Conservation (phyloP, 306 rosid genomes). For the Ammopiptanthus mongolicus region DNA sequence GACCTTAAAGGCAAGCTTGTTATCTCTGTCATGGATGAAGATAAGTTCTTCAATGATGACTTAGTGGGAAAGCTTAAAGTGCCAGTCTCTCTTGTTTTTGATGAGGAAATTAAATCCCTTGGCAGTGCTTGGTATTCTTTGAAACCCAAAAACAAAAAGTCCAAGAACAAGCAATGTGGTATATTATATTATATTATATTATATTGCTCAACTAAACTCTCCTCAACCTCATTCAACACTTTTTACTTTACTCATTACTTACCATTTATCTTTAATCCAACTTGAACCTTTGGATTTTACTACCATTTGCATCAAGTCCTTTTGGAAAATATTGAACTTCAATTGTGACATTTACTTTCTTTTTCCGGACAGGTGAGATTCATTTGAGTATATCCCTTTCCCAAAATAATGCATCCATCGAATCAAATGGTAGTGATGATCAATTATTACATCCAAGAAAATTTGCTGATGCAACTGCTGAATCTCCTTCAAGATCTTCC, state of each 20-base stretch:
- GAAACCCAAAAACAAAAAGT: constrained; percentile 61
- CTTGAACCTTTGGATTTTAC: too few relatives aligned
- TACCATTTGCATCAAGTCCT: constrained; percentile 8
- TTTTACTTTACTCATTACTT: background rate
- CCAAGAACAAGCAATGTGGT: constrained; percentile 81
- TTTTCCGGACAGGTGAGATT: constrained; percentile 60
- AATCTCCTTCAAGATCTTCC: constrained; percentile 25
- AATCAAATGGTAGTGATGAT: constrained; percentile 24
- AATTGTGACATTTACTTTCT: constrained; percentile 4
- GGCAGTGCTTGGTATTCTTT: constrained; percentile 71
- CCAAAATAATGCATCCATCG: constrained; percentile 35
- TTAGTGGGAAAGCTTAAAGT: constrained; percentile 59
- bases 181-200: constrained; percentile 31
- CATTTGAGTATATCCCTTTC: constrained; percentile 47
- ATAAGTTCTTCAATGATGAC: constrained; percentile 75
- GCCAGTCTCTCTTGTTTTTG: constrained; percentile 60
- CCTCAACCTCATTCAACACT: background rate
- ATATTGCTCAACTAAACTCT: background rate
- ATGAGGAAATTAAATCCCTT: constrained; percentile 55
- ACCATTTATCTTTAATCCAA: too few relatives aligned
- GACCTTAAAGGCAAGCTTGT: constrained; percentile 62
- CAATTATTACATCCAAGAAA: constrained; percentile 13
- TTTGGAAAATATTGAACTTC: constrained; percentile 9
- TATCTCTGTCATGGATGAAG: constrained; percentile 73
- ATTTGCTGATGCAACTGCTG: constrained; percentile 1